These are phyloP conservation scores for Penicillium polonicum DNA, from an alignment of 2,329 filamentous ascomycete species.

Conservation along the genomic window DNA sequence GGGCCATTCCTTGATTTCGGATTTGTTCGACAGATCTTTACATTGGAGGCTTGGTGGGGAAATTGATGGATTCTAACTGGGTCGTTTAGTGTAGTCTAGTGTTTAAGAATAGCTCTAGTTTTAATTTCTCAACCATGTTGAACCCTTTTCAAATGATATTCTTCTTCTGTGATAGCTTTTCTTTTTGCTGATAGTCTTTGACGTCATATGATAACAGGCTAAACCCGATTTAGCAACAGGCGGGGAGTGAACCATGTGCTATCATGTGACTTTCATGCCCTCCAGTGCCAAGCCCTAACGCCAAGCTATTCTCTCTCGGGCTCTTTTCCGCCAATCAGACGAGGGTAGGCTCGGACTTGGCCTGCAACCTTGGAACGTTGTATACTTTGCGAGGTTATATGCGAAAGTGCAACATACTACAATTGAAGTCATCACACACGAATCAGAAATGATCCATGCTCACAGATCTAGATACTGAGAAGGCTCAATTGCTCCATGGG, in stretches of 20 bases:
- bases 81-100: no score
- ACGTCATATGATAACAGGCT: slow-evolving; percentile 15
- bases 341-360: background rate
- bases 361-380: background rate
- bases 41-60: background rate
- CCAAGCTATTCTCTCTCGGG: slow-evolving; percentile 7
- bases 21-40: background rate
- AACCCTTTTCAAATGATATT: background rate
- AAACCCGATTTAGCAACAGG: background rate
- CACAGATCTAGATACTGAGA: background rate
- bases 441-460: background rate
- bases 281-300: slow-evolving; percentile 4
- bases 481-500: background rate
- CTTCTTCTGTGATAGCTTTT: background rate
- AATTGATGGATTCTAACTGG: background rate
- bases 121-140: background rate
- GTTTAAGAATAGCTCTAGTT: background rate
- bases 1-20: slow-evolving; percentile 16
- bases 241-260: slow-evolving; percentile 6
- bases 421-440: background rate
- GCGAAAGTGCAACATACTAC: background rate
- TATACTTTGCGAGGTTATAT: background rate
- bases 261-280: slow-evolving; percentile 7
- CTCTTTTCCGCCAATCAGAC: slow-evolving; percentile 11
- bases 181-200: slow-evolving; percentile 2